Conservation (phyloP, 106 monocot species). For the Dioscorea alata region DNA sequence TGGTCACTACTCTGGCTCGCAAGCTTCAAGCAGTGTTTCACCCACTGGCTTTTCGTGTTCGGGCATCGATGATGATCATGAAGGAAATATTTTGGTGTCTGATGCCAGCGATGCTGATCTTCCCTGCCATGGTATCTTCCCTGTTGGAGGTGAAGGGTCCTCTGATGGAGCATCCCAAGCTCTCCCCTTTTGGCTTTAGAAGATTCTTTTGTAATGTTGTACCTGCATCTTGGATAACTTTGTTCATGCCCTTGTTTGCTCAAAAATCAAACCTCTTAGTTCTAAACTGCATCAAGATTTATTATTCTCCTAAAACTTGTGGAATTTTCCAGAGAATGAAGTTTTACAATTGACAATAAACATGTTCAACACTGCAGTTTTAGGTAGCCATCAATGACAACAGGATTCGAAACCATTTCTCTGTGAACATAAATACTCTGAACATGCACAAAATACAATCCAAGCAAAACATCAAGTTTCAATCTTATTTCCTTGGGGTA, state of each 20-base stretch:
- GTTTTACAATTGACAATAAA: no score
- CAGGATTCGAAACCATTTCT: no score
- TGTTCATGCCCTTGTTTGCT: no score
- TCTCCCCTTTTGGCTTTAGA: constrained; percentile 61
- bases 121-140: constrained; percentile 34
- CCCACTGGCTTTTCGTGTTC: constrained; percentile 45
- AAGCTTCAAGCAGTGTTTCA: constrained; percentile 28
- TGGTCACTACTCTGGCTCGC: constrained; percentile 20
- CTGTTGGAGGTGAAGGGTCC: constrained; percentile 32
- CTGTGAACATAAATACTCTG: background rate
- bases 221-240: background rate
- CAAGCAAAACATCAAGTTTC: no score
- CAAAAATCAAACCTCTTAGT: no score
- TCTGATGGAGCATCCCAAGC: constrained; percentile 32
- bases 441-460: no score
- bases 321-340: no score
- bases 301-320: no score
- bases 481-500: background rate
- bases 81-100: constrained; percentile 28
- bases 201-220: background rate
- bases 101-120: constrained; percentile 22
- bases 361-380: no score
- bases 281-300: no score
- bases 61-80: constrained; percentile 27
- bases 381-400: no score